Conservation (phyloP, 2,329 filamentous ascomycete species). For the Lithohypha guttulata region DNA sequence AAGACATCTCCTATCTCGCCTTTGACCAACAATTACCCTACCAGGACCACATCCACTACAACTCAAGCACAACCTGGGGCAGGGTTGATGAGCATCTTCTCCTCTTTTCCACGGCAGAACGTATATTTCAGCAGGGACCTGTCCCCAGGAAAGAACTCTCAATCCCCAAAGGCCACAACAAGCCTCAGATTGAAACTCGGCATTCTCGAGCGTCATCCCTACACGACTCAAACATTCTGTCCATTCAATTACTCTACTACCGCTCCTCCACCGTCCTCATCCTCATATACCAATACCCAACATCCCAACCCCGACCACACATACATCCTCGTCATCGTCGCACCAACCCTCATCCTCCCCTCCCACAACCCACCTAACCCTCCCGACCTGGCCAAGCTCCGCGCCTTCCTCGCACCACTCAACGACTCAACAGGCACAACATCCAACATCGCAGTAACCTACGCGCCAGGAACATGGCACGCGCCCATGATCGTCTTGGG, state of each 20-base stretch:
- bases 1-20: slow-evolving; percentile 76
- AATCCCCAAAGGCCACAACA: slow-evolving; percentile 7
- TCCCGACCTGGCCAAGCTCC: slow-evolving; percentile 60
- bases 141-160: too few species aligned
- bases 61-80: slow-evolving; percentile 34
- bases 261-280: slow-evolving; percentile 22
- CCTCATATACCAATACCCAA: not conserved
- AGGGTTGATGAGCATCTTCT: slow-evolving; percentile 72
- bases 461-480: slow-evolving; percentile 87
- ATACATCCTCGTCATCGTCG: slow-evolving; percentile 74
- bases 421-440: not conserved
- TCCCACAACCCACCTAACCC: slow-evolving; percentile 37
- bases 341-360: slow-evolving; percentile 50
- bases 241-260: slow-evolving; percentile 52
- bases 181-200: slow-evolving; percentile 15
- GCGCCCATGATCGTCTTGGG: slow-evolving; percentile 90
- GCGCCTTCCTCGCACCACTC: slow-evolving; percentile 63
- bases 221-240: slow-evolving; percentile 85
- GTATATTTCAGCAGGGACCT: too few species aligned
- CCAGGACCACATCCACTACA: slow-evolving; percentile 37
- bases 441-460: slow-evolving; percentile 88
- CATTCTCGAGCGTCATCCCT: slow-evolving; percentile 84
- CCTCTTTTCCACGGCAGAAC: slow-evolving; percentile 59
- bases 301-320: slow-evolving; percentile 23
- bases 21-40: slow-evolving; percentile 59